Percentiles rank a stretch among this genome's conserved stretches.
Conservation (phyloP, 23 red algal genomes). For the Gracilariopsis chorda region DNA sequence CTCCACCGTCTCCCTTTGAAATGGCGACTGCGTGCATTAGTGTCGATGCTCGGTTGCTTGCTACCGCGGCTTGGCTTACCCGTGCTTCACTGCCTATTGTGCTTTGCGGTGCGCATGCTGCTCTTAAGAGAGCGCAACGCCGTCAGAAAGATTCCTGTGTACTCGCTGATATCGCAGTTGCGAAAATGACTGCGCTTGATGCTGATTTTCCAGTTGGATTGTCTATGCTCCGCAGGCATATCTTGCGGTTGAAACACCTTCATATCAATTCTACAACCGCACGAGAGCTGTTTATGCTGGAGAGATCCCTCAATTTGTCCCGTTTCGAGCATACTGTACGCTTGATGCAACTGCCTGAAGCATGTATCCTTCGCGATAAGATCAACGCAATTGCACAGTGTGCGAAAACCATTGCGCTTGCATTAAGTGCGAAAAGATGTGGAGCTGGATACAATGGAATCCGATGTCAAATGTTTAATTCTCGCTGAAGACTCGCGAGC, state of each 20-base stretch:
- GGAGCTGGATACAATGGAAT: constrained; percentile 37
- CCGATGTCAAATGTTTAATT: neutral
- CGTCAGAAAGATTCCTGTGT: neutral
- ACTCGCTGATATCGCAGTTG: constrained; percentile 12
- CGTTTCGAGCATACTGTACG: neutral
- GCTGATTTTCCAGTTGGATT: neutral
- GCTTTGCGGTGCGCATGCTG: neutral
- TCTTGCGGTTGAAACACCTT: neutral
- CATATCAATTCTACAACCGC: neutral
- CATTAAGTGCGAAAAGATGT: constrained; percentile 9
- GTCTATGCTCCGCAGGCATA: neutral
- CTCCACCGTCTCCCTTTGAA: neutral
- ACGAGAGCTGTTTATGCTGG: constrained; percentile 29
- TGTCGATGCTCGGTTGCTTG: constrained; percentile 21
- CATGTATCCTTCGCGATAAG: neutral
- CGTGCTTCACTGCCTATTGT: constrained; percentile 39
- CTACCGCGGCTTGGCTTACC: constrained; percentile 30
- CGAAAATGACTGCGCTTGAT: constrained; percentile 1
- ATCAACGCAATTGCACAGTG: constrained; percentile 1
- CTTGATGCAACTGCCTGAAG: neutral
- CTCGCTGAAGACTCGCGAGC: neutral
- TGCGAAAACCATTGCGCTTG: neutral
- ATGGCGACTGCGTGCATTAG: neutral
- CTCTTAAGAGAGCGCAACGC: neutral
- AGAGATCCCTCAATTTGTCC: neutral